phyloP scores from a whole-genome alignment of 805 yeast species.

The Barnettozyma populi region DNA sequence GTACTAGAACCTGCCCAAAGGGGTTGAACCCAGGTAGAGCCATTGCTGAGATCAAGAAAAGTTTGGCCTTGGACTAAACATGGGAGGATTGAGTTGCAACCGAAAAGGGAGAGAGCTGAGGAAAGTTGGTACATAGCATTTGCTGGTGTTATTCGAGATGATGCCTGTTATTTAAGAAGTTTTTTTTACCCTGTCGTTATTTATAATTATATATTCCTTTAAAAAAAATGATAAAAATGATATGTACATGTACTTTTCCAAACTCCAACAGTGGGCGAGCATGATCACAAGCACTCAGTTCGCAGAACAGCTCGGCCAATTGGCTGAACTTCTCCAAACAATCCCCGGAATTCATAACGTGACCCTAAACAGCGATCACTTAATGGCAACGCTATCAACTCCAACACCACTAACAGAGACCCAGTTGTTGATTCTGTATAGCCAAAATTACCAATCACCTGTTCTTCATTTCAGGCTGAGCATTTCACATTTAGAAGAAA shows the following conservation, averaged over 20 bases:
- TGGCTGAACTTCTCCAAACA: background rate
- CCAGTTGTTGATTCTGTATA: background rate
- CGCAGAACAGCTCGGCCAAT: background rate
- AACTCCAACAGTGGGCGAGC: background rate
- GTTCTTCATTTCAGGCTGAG: slow-evolving; percentile 10
- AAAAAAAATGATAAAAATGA: background rate
- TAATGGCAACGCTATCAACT: background rate
- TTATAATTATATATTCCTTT: slow-evolving; percentile 6
- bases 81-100: background rate
- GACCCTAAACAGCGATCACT: background rate
- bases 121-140: slow-evolving; percentile 2
- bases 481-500: background rate
- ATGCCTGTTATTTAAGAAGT: slow-evolving; percentile 1
- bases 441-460: slow-evolving; percentile 11
- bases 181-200: slow-evolving; percentile 1
- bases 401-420: background rate
- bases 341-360: background rate
- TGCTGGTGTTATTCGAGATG: slow-evolving; percentile 2
- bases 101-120: background rate
- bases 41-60: slow-evolving; percentile 94
- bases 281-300: background rate
- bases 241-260: background rate
- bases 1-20: slow-evolving; percentile 97
- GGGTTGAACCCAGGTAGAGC: slow-evolving; percentile 97
- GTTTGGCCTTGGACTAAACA: slow-evolving; percentile 68